Evolutionary conservation across 495 filamentous ascomycete genomes (phyloP).

Genomic region (Physcia stellaris): DNA sequence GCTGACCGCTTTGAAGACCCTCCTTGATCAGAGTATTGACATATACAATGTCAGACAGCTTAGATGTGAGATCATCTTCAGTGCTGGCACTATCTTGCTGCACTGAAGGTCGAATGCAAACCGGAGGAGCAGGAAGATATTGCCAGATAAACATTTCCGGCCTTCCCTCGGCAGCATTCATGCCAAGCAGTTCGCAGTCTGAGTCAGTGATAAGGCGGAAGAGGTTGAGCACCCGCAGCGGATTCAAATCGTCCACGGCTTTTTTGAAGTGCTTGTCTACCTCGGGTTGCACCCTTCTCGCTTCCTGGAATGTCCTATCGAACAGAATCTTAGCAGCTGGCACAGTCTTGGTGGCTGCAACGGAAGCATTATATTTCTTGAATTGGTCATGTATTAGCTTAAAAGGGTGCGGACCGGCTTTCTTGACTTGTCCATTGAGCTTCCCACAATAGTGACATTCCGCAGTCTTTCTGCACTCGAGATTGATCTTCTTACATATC

Average conservation of each 20-base stretch:
- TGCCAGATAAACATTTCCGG: slow-evolving; percentile 98
- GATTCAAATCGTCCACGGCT: slow-evolving; percentile 88
- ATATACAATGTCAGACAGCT: slow-evolving; percentile 84
- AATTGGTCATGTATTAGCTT: slow-evolving; percentile 95
- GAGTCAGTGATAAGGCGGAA: slow-evolving; percentile 73
- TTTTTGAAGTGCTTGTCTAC: slow-evolving; percentile 83
- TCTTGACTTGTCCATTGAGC: slow-evolving; percentile 80
- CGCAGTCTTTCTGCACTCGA: slow-evolving; percentile 74
- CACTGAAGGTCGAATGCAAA: slow-evolving; percentile 87
- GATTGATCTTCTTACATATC: slow-evolving; percentile 75
- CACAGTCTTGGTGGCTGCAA: slow-evolving; percentile 64
- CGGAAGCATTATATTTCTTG: slow-evolving; percentile 70
- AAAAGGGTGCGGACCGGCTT: slow-evolving; percentile 58
- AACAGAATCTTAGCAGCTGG: slow-evolving; percentile 69
- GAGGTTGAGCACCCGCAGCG: slow-evolving; percentile 72
- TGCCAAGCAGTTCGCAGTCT: slow-evolving; percentile 82
- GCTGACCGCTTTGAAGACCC: slow-evolving; percentile 64
- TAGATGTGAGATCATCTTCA: slow-evolving; percentile 92
- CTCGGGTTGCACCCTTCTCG: slow-evolving; percentile 57
- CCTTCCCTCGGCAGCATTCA: slow-evolving; percentile 73
- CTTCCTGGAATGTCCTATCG: slow-evolving; percentile 68
- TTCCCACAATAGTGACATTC: slow-evolving; percentile 60
- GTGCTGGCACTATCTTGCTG: slow-evolving; percentile 81
- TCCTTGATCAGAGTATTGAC: slow-evolving; percentile 72
- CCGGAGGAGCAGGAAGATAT: slow-evolving; percentile 82